phyloP scores from a whole-genome alignment of 257 asterid species.

The Primulina eburnea region DNA sequence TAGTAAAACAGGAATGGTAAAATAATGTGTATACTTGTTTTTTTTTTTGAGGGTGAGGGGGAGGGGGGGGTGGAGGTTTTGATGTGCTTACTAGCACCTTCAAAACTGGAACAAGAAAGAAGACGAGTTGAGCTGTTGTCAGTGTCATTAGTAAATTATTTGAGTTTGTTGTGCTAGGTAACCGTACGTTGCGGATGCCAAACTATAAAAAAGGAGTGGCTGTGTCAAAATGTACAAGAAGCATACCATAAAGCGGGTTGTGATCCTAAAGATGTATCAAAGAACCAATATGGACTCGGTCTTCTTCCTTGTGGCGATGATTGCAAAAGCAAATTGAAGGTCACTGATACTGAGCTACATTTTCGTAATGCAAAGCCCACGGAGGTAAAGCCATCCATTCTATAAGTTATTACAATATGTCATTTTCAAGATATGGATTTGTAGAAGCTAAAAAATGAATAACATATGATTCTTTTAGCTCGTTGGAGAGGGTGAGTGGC shows the following conservation, averaged over 20 bases:
- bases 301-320: slow-evolving; percentile 66
- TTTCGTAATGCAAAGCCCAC: slow-evolving; percentile 54
- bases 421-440: not conserved
- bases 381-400: slow-evolving; percentile 46
- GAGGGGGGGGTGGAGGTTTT: no score
- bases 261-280: slow-evolving; percentile 67
- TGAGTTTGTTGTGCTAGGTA: slow-evolving; percentile 45
- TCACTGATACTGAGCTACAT: slow-evolving; percentile 57
- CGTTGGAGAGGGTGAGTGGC: not conserved
- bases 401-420: not conserved
- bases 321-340: slow-evolving; percentile 69
- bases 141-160: not conserved
- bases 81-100: not conserved
- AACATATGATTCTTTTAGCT: no score
- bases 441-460: not conserved
- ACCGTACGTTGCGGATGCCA: slow-evolving; percentile 80
- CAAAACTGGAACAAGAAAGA: not conserved
- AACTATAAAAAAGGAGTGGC: slow-evolving; percentile 75
- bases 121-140: not conserved
- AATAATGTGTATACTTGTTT: no score
- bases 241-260: slow-evolving; percentile 45
- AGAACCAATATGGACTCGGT: slow-evolving; percentile 70
- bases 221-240: slow-evolving; percentile 73
- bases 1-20: no score
- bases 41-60: no score